phyloP scores from a whole-genome alignment of 208 protist genomes.

The Phytomonas sp. region DNA sequence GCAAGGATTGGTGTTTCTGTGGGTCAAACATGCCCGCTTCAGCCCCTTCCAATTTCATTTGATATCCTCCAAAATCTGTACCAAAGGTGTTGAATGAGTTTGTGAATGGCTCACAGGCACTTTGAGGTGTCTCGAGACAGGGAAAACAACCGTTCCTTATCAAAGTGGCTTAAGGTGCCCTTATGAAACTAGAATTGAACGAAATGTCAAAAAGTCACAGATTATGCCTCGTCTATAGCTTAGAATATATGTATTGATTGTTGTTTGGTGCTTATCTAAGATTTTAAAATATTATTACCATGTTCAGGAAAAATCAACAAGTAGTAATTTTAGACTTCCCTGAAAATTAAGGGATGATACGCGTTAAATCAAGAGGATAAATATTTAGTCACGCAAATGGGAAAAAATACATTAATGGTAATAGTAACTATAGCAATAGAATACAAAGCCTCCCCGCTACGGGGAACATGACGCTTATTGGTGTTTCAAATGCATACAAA shows the following conservation, averaged over 20 bases:
- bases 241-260: background rate
- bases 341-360: background rate
- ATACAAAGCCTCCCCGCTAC: background rate
- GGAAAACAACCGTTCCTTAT: background rate
- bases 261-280: background rate
- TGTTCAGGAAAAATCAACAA: slow-evolving; percentile 1
- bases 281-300: slow-evolving; percentile 1
- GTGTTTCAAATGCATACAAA: slow-evolving; percentile 6
- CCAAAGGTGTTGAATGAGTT: background rate
- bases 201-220: background rate
- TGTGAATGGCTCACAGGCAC: background rate
- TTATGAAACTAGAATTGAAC: too few relatives aligned
- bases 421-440: background rate
- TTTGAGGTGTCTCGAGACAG: background rate
- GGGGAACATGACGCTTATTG: background rate
- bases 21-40: background rate
- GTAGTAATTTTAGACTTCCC: slow-evolving; percentile 1
- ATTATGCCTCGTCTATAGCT: background rate
- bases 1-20: background rate
- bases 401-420: background rate
- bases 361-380: background rate
- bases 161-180: too few relatives aligned
- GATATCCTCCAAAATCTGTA: background rate
- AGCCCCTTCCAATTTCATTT: background rate
- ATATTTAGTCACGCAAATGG: background rate